These are phyloP conservation scores for Ogataea allantospora DNA, from an alignment of 805 yeast genomes.

Conservation along the genomic window DNA sequence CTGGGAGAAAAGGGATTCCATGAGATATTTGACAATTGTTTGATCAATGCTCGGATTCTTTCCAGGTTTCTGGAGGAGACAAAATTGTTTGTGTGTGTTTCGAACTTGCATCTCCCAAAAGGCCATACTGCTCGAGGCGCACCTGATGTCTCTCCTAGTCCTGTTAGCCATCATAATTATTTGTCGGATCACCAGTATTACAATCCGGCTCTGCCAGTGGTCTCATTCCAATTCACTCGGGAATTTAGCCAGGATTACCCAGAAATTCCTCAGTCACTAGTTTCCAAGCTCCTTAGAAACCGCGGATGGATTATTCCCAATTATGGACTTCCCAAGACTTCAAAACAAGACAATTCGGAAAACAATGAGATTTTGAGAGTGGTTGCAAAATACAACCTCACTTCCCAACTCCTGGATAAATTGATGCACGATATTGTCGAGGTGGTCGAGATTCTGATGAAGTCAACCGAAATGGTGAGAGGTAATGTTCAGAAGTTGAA, in stretches of 20 bases:
- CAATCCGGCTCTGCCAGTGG: slow-evolving; percentile 84
- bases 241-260: slow-evolving; percentile 61
- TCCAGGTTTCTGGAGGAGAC: slow-evolving; percentile 62
- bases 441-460: slow-evolving; percentile 50
- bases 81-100: slow-evolving; percentile 66
- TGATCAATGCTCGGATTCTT: slow-evolving; percentile 71
- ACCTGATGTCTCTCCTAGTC: slow-evolving; percentile 25
- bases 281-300: slow-evolving; percentile 70
- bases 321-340: slow-evolving; percentile 68
- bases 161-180: slow-evolving; percentile 6
- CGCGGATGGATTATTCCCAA: slow-evolving; percentile 89
- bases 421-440: slow-evolving; percentile 60
- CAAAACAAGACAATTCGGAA: slow-evolving; percentile 39
- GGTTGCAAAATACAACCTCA: slow-evolving; percentile 72
- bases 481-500: slow-evolving; percentile 22
- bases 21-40: slow-evolving; percentile 56
- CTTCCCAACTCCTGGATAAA: slow-evolving; percentile 58
- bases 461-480: slow-evolving; percentile 44
- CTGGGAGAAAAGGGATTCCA: slow-evolving; percentile 73
- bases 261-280: slow-evolving; percentile 75
- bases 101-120: slow-evolving; percentile 67
- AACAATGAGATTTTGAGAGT: slow-evolving; percentile 74
- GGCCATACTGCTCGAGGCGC: slow-evolving; percentile 36
- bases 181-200: slow-evolving; percentile 42
- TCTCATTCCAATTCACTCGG: slow-evolving; percentile 73